Evolutionary conservation across 1,139 yeast genomes (phyloP), one percentile per base, ranked within the genome.

Genomic region (Pichia sp.): DNA sequence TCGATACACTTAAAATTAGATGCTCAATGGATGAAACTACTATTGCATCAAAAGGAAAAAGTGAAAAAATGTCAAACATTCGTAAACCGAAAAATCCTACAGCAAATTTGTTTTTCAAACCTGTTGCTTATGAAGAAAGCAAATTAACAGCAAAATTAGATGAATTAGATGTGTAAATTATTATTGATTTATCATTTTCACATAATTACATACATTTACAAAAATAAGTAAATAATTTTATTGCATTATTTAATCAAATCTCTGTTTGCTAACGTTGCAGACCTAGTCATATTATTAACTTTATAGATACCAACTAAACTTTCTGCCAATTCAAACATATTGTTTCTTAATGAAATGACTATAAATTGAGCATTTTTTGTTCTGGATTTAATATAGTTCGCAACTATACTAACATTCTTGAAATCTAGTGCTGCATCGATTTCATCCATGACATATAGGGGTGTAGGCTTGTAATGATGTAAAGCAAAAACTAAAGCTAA

Each of bases 371-470:
- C 98, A 67, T 90, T 88, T 67, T 86, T 86, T 3, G 98, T 94
- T 46, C 97, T 75, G 59, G 92, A 97, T 62, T 89, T 90, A 64
- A 94, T 94, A 64, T 94, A 94, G 61, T 90, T 90, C 3, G 98
- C 99, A 49, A 94, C 96, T 68, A 92, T 92, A 11, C 96, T 87
- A 44, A 94, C 98, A 62, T 94, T 94, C 64, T 97, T 74, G 69
- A 92, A 94, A 70, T 94, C 99, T 58, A 94, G 75, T 1, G 99
- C 99, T 0, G 99, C 99, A 70, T 94, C 99, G 59, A 94, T 92
- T 69, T 94, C 99, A 70, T 94, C 99, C 99, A 94, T 94, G 36
- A 94, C 98, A 64, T 94, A 94, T 43, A 94, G 70, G 7, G 99
- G 98, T 0, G 98, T 94, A 1, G 99, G 99, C 64, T 89, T 92